phyloP scores from a whole-genome alignment of 305 asterid genomes.

The Andrographis paniculata region DNA sequence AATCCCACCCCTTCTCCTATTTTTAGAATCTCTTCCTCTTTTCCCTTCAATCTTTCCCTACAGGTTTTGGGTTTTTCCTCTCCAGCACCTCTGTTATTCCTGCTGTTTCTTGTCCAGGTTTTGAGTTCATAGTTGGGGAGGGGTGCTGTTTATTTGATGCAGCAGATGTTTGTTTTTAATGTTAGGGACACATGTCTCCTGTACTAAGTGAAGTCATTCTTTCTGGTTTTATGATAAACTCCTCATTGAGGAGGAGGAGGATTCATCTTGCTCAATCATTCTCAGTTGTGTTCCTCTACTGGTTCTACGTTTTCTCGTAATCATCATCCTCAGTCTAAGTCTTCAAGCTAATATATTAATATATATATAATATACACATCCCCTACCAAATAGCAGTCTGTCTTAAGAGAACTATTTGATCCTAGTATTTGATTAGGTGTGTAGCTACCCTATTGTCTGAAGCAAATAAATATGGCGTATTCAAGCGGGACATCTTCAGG shows the following conservation, averaged over 20 bases:
- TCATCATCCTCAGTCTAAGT: not conserved
- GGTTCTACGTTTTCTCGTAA: conserved; percentile 73
- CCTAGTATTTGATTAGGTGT: not conserved
- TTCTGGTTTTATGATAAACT: conserved; percentile 42
- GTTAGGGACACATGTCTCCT: conserved; percentile 51
- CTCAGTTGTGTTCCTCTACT: conserved; percentile 73
- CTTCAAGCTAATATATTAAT: not conserved
- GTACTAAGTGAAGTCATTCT: conserved; percentile 51
- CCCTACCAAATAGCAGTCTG: not conserved
- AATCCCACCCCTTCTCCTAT: conserved; percentile 7
- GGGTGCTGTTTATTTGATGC: conserved; percentile 26
- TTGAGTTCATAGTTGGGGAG: not conserved
- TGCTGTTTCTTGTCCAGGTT: not conserved
- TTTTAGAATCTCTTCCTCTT: conserved; percentile 13
- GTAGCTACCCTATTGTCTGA: not conserved
- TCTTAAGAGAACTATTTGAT: not conserved
- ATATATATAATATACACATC: not conserved
- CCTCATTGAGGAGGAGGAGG: conserved; percentile 42
- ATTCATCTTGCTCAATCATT: conserved; percentile 76
- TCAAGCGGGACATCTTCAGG: conserved; percentile 44
- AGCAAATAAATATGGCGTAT: conserved; percentile 28
- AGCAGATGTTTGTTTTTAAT: conserved; percentile 19
- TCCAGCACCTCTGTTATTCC: no score
- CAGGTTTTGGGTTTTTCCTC: no score
- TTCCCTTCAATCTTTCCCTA: not conserved